Conservation (phyloP, 257 asterid genomes). For the Nicotiana tabacum region DNA sequence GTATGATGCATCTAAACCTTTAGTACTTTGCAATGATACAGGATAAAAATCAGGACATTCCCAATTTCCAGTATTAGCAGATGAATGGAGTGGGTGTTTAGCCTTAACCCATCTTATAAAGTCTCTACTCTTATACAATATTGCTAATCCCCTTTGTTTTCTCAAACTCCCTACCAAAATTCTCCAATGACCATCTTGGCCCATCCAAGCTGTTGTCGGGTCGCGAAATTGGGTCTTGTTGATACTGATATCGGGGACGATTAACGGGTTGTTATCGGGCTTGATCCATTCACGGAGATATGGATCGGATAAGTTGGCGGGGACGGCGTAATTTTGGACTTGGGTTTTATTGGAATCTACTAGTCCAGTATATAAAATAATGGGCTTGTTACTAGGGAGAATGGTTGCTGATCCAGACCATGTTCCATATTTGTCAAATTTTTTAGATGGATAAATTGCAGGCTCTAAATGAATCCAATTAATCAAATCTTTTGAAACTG, state of each 20-base stretch:
- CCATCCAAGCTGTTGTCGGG: constrained; percentile 55
- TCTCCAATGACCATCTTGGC: constrained; percentile 39
- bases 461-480: constrained; percentile 35
- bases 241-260: constrained; percentile 16
- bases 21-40: constrained; percentile 7
- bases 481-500: constrained; percentile 40
- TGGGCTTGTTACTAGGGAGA: constrained; percentile 35
- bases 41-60: constrained; percentile 58
- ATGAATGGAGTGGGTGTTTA: constrained; percentile 36
- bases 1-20: constrained; percentile 25
- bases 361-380: constrained; percentile 45
- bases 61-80: constrained; percentile 34
- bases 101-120: constrained; percentile 40
- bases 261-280: constrained; percentile 41
- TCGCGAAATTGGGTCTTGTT: constrained; percentile 43
- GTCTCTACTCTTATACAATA: constrained; percentile 34
- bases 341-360: constrained; percentile 21
- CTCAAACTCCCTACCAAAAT: constrained; percentile 25
- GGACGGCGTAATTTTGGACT: constrained; percentile 46
- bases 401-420: constrained; percentile 56
- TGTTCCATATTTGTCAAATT: constrained; percentile 33
- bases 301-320: constrained; percentile 41
- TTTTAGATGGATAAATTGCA: constrained; percentile 35
- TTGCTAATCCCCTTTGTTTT: constrained; percentile 23
- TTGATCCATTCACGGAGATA: constrained; percentile 40